Evolutionary conservation across 1,284 basidiomycete genomes (phyloP), one percentile per base, ranked within the genome.

Genomic region (Pseudozyma tsukubaensis): DNA sequence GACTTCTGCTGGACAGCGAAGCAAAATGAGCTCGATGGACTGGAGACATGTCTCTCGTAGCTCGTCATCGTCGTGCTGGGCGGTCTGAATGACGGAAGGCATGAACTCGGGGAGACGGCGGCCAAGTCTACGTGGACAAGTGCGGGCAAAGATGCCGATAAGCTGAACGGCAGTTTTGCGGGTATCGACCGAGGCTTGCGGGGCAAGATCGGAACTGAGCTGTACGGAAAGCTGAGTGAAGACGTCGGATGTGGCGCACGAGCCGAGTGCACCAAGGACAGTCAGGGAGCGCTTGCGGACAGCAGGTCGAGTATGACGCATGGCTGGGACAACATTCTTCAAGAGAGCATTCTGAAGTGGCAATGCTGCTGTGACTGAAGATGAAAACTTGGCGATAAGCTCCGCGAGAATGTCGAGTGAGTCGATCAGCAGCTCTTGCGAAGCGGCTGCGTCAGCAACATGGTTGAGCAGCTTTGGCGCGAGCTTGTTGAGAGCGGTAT

Each of bases 341-440:
- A 97, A 87, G 3, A 93, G 91, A 16, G 89, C 80, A 14, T 79
- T 80, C 62, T 89, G 88, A 0, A 88, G 73, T 4, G 77, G 55
- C 1, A 81, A 56, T 9, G 75, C 66, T 10, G 78, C 83, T 6
- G 89, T 87, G 59, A 88, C 87, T 21, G 60, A 59, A 9, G 61
- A 10, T 0, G 79, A 57, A 36, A 82, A 80, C 44, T 94, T 91
- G 66, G 89, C 89, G 83, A 95, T 93, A 68, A 98, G 89, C 82
- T 97, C 96, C 10, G 93, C 91, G 18, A 98, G 88, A 61, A 96
- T 94, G 43, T 94, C 92, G 12, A 97, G 88, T 0, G 92, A 92
- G 85, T 97, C 95, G 54, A 97, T 89, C 72, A 91, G 88, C 35
- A 91, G 92, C 85, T 94, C 95, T 49, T 91, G 92, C 4, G 92